These are phyloP conservation scores for Epichloe gansuensis DNA, from an alignment of 2,329 filamentous ascomycete species.

Conservation along the genomic window DNA sequence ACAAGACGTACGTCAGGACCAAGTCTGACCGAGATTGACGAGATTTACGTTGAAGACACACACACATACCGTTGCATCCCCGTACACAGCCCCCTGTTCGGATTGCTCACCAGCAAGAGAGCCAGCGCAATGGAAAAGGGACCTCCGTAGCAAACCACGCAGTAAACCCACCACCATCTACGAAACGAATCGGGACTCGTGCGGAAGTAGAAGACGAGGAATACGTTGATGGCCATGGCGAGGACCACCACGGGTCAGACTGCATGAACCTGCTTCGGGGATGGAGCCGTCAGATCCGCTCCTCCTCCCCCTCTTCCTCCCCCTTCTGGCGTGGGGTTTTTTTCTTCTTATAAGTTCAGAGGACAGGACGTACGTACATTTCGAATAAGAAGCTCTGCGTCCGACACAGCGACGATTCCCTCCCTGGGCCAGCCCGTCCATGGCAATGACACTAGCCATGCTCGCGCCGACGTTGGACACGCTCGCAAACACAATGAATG, in stretches of 20 bases:
- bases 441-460: constrained; percentile 58
- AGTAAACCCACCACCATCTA: constrained; percentile 61
- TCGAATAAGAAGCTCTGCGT: constrained; percentile 51
- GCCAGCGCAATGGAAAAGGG: constrained; percentile 56
- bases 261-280: constrained; percentile 50
- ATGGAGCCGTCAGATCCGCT: too few relatives aligned
- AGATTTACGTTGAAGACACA: not conserved
- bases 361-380: constrained; percentile 45
- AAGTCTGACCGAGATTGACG: not conserved
- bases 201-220: constrained; percentile 53
- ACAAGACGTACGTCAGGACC: not conserved
- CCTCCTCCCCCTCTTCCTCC: too few relatives aligned
- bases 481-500: constrained; percentile 50
- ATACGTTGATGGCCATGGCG: constrained; percentile 74
- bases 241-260: constrained; percentile 68
- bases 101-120: constrained; percentile 44
- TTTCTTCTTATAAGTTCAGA: constrained; percentile 9
- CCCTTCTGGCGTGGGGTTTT: too few relatives aligned
- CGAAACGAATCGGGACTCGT: constrained; percentile 54
- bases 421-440: constrained; percentile 45
- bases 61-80: constrained; percentile 40
- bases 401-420: constrained; percentile 46
- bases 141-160: constrained; percentile 57
- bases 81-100: constrained; percentile 32
- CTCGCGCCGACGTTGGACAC: constrained; percentile 48